These are phyloP conservation scores for Gastroboletus turbinatus DNA, from an alignment of 1,284 basidiomycete species.

Conservation along the genomic window DNA sequence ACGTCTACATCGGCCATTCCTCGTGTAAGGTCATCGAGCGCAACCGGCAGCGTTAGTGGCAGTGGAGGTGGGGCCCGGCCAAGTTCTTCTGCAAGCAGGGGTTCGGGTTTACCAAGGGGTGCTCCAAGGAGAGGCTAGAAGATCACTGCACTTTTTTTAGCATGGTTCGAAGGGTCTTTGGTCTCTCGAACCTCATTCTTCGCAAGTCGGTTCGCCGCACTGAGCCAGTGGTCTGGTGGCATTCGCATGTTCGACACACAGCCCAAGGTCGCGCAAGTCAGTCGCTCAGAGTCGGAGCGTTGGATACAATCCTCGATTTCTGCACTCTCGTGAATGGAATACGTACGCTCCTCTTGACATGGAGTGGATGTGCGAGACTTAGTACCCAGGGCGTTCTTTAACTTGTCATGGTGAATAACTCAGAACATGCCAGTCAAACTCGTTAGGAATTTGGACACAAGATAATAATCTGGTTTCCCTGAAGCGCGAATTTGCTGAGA, in stretches of 20 bases:
- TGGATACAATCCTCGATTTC: neutral
- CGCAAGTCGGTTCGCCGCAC: neutral
- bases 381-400: neutral
- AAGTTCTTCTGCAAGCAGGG: constrained; percentile 27
- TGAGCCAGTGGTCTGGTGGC: neutral
- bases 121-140: constrained; percentile 25
- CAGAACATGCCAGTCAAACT: neutral
- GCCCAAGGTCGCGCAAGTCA: neutral
- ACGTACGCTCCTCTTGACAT: neutral
- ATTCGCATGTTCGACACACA: neutral
- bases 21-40: constrained; percentile 31
- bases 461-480: neutral
- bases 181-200: neutral
- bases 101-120: constrained; percentile 28
- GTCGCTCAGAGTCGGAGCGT: neutral
- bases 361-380: constrained; percentile 1
- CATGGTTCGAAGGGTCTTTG: neutral
- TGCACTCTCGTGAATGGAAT: constrained; percentile 2
- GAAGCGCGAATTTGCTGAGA: neutral
- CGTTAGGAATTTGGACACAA: neutral
- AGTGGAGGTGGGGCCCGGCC: constrained; percentile 24
- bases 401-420: neutral
- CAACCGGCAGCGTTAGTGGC: constrained; percentile 25
- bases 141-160: neutral
- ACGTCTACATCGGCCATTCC: constrained; percentile 19